These are phyloP conservation scores for Lignosus rhinocerotis DNA, from an alignment of 1,284 basidiomycete species.

Conservation along the genomic window DNA sequence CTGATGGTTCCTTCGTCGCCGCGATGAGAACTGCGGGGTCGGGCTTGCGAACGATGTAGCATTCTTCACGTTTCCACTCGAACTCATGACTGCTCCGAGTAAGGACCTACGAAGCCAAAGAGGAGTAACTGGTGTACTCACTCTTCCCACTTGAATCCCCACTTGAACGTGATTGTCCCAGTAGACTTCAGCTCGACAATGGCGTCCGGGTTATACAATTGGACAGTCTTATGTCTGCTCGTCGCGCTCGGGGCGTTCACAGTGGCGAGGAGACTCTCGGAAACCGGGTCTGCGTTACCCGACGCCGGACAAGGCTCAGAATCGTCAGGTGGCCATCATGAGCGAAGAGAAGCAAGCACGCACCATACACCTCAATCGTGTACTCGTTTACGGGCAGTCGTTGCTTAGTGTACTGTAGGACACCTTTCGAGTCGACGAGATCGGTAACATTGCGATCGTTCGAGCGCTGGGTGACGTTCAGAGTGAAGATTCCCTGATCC, in stretches of 20 bases:
- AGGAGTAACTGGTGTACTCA: slow-evolving; percentile 38
- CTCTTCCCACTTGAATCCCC: slow-evolving; percentile 83
- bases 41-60: slow-evolving; percentile 79
- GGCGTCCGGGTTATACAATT: slow-evolving; percentile 73
- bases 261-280: slow-evolving; percentile 63
- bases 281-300: slow-evolving; percentile 55
- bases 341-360: slow-evolving; percentile 20
- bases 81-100: slow-evolving; percentile 62
- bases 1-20: slow-evolving; percentile 72
- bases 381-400: slow-evolving; percentile 53
- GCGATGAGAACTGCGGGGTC: slow-evolving; percentile 84
- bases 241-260: slow-evolving; percentile 62
- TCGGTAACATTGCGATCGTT: slow-evolving; percentile 63
- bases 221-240: slow-evolving; percentile 72
- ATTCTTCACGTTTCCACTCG: slow-evolving; percentile 82
- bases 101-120: not conserved
- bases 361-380: slow-evolving; percentile 66
- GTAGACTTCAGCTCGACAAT: slow-evolving; percentile 72
- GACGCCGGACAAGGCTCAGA: too few relatives aligned
- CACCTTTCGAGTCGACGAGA: slow-evolving; percentile 63
- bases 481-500: slow-evolving; percentile 80
- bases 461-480: slow-evolving; percentile 58
- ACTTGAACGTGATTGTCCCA: slow-evolving; percentile 73
- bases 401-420: slow-evolving; percentile 69
- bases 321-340: not conserved